Evolutionary conservation across 768 basidiomycete genomes (phyloP).

Genomic region (Rhizopogon vesiculosus): DNA sequence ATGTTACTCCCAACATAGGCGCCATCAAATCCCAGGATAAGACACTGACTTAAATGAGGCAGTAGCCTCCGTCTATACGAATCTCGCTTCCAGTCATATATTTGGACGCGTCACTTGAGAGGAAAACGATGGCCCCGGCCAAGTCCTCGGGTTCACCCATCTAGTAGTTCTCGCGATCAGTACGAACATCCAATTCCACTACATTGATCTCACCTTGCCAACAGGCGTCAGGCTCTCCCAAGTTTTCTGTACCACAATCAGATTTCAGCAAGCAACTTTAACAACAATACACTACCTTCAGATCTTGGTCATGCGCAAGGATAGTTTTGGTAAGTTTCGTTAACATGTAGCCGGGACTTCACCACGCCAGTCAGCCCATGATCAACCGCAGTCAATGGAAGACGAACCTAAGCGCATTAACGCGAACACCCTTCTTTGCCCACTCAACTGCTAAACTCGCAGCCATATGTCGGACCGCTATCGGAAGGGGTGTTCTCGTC

Average conservation of each 20-base stretch:
- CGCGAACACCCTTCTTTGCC: constrained; percentile 85
- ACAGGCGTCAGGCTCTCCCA: constrained; percentile 86
- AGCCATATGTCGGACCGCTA: constrained; percentile 93
- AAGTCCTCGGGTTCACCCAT: constrained; percentile 94
- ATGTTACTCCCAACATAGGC: constrained; percentile 8
- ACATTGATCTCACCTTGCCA: constrained; percentile 56
- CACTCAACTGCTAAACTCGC: constrained; percentile 91
- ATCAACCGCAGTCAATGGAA: background rate
- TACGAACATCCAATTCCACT: background rate
- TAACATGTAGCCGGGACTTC: constrained; percentile 90
- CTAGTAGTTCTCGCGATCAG: constrained; percentile 30
- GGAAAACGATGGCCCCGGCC: constrained; percentile 84
- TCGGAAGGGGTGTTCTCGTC: background rate
- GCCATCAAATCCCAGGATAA: background rate
- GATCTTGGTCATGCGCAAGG: constrained; percentile 64
- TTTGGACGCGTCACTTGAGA: constrained; percentile 84
- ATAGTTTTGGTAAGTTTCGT: constrained; percentile 87
- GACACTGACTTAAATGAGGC: constrained; percentile 42
- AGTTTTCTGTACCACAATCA: constrained; percentile 48
- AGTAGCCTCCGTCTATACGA: constrained; percentile 89
- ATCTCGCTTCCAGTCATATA: constrained; percentile 89
- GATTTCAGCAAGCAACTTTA: background rate
- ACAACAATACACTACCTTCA: constrained; percentile 51
- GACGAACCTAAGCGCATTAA: constrained; percentile 70
- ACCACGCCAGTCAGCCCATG: constrained; percentile 5